These are phyloP conservation scores for Cryomyces minteri DNA, from an alignment of 495 filamentous ascomycete genomes.

Conservation along the genomic window DNA sequence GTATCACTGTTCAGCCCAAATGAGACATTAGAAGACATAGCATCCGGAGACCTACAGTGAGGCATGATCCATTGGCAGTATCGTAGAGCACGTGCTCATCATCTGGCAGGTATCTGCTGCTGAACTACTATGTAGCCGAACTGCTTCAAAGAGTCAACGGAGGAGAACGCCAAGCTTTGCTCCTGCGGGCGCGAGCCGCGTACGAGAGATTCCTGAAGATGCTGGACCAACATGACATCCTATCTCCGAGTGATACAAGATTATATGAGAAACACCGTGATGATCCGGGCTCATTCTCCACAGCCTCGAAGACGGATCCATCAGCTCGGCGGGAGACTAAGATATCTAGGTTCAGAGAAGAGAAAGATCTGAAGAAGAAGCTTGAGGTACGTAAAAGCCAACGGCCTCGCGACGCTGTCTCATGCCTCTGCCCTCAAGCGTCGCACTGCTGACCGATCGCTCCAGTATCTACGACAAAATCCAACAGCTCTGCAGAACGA, in stretches of 20 bases:
- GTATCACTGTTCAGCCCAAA: conserved; percentile 79
- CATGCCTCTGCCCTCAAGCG: background rate
- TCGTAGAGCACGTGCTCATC: conserved; percentile 6
- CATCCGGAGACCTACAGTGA: conserved; percentile 67
- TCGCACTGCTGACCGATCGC: background rate
- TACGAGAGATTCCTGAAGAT: conserved; percentile 65
- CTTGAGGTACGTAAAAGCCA: conserved; percentile 37
- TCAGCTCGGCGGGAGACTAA: conserved; percentile 60
- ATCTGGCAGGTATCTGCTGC: conserved; percentile 41
- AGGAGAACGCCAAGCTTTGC: conserved; percentile 34
- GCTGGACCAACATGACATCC: conserved; percentile 59
- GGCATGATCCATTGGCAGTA: background rate
- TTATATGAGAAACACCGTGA: conserved; percentile 55
- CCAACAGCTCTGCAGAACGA: conserved; percentile 43
- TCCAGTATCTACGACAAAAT: conserved; percentile 40
- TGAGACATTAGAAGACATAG: conserved; percentile 74
- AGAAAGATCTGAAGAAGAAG: conserved; percentile 72
- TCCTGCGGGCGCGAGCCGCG: conserved; percentile 39
- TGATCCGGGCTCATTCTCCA: conserved; percentile 45
- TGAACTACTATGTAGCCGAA: conserved; percentile 51
- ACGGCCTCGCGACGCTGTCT: no score
- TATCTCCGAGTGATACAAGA: conserved; percentile 45
- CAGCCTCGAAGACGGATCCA: conserved; percentile 49
- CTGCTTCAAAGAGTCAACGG: conserved; percentile 37
- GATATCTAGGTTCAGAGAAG: conserved; percentile 66